These are phyloP conservation scores for Silybum marianum DNA, from an alignment of 129 eudicot genomes.

Conservation along the genomic window DNA sequence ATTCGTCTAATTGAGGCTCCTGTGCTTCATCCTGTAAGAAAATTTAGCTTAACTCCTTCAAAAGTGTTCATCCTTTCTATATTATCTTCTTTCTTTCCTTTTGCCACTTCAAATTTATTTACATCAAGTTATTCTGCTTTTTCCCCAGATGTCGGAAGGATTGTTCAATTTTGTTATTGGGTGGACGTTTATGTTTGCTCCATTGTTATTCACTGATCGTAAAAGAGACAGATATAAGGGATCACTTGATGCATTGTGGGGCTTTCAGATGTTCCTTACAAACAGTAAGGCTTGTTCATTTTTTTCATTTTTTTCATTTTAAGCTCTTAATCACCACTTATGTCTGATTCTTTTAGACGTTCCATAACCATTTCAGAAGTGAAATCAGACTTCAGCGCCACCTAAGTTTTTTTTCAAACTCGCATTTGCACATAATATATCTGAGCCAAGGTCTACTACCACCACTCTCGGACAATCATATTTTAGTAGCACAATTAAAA, in stretches of 20 bases:
- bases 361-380: too few relatives aligned
- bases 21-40: conserved; percentile 88
- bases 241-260: conserved; percentile 85
- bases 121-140: conserved; percentile 14
- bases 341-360: too few relatives aligned
- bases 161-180: conserved; percentile 90
- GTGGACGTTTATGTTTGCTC: conserved; percentile 95
- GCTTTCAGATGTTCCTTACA: conserved; percentile 94
- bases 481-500: too few relatives aligned
- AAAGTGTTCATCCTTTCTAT: not conserved
- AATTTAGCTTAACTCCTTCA: not conserved
- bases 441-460: not conserved
- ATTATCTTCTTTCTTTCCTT: not conserved
- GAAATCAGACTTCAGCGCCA: too few relatives aligned
- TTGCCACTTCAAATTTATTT: not conserved
- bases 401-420: too few relatives aligned
- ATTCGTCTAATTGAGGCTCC: conserved; percentile 80
- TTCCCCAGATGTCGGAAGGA: conserved; percentile 79
- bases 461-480: not conserved
- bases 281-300: too few relatives aligned
- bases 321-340: too few relatives aligned
- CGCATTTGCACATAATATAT: too few relatives aligned
- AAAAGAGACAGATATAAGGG: conserved; percentile 76
- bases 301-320: not conserved
- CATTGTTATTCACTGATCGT: conserved; percentile 80